These are phyloP conservation scores for Lenzites betulinus DNA, from an alignment of 768 basidiomycete genomes.

Conservation along the genomic window DNA sequence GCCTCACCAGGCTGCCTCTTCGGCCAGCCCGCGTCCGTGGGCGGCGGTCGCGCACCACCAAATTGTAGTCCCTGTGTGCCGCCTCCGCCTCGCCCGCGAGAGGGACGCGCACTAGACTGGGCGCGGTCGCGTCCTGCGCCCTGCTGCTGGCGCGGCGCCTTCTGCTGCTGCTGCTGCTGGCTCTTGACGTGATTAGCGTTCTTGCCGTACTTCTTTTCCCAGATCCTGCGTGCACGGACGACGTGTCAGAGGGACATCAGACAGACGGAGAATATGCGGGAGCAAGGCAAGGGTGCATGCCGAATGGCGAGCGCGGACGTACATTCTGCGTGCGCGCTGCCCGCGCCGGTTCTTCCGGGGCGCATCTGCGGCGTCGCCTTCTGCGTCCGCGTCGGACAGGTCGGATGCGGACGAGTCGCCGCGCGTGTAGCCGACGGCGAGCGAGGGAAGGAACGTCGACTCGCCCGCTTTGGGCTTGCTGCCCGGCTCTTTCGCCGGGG, in stretches of 20 bases:
- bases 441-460: conserved; percentile 83
- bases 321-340: conserved; percentile 93
- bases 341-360: conserved; percentile 80
- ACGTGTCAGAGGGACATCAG: not conserved
- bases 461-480: conserved; percentile 31
- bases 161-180: conserved; percentile 29
- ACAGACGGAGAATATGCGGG: not conserved
- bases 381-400: conserved; percentile 64
- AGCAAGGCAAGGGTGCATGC: not conserved
- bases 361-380: conserved; percentile 50
- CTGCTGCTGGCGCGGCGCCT: conserved; percentile 1
- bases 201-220: conserved; percentile 95
- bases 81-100: too few relatives aligned
- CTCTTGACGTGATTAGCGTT: conserved; percentile 91
- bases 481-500: conserved; percentile 23
- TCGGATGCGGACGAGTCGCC: conserved; percentile 83
- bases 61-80: not conserved
- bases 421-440: conserved; percentile 81
- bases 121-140: not conserved
- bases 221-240: conserved; percentile 60
- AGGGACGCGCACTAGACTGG: too few relatives aligned
- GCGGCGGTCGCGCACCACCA: not conserved
- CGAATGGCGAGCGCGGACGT: conserved; percentile 36
- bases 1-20: not conserved
- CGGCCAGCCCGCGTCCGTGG: conserved; percentile 26